phyloP scores from a whole-genome alignment of 345 rosid genomes.

The Rhodamnia rubescens region DNA sequence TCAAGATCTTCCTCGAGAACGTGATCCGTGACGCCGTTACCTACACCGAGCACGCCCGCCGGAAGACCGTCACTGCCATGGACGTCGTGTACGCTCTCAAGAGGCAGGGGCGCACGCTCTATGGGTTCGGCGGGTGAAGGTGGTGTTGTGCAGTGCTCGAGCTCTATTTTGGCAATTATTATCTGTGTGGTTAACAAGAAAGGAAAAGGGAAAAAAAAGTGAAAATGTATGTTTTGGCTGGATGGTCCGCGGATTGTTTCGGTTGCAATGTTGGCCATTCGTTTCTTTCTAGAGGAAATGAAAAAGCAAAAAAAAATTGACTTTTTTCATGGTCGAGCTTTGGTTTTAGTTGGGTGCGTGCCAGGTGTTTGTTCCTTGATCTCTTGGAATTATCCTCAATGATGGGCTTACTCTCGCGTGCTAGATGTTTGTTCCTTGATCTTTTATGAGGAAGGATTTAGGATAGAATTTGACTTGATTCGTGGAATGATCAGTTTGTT shows the following conservation, averaged over 20 bases:
- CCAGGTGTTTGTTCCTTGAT: background rate
- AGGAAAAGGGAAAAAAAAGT: background rate
- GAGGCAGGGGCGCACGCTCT: conserved; percentile 30
- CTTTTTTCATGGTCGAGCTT: background rate
- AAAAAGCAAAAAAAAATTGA: background rate
- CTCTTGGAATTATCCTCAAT: background rate
- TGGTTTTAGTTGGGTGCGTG: background rate
- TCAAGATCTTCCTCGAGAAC: conserved; percentile 28
- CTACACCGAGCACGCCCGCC: conserved; percentile 30
- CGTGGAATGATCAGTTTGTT: background rate
- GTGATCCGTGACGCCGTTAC: conserved; percentile 31
- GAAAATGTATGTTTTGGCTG: background rate
- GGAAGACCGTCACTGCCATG: conserved; percentile 38
- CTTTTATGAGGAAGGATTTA: background rate
- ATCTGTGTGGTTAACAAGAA: background rate
- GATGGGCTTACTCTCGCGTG: background rate
- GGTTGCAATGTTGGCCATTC: background rate
- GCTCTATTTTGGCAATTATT: background rate
- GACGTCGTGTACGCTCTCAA: conserved; percentile 31
- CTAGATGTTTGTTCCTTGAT: background rate
- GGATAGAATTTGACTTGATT: background rate
- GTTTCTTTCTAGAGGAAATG: background rate
- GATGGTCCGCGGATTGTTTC: background rate
- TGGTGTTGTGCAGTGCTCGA: background rate
- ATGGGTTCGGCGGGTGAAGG: conserved; percentile 13